Evolutionary conservation across 176 grass and related monocot species (phyloP).

Genomic region (Thinopyrum elongatum): DNA sequence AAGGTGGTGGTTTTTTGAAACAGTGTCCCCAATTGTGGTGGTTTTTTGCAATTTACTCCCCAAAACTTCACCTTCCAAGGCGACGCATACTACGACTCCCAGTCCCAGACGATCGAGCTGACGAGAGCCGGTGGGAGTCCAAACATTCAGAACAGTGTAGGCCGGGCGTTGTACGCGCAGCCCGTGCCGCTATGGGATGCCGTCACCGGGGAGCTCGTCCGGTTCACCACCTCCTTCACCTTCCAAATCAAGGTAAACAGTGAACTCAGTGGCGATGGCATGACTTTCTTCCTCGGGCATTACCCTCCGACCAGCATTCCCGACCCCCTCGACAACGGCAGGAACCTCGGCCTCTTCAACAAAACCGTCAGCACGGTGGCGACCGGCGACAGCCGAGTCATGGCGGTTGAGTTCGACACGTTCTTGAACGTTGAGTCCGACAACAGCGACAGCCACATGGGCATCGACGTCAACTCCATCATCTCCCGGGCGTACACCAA

Average conservation of each 20-base stretch:
- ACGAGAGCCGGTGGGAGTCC: background rate
- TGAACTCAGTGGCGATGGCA: constrained; percentile 11
- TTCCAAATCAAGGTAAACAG: background rate
- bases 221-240: constrained; percentile 41
- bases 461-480: constrained; percentile 24
- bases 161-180: background rate
- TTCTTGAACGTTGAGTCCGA: background rate
- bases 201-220: constrained; percentile 10
- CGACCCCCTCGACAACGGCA: background rate
- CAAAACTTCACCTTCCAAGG: background rate
- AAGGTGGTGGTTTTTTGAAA: too few species aligned
- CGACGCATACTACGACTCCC: background rate
- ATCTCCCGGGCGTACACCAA: background rate
- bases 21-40: too few species aligned
- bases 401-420: background rate
- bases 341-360: constrained; percentile 14
- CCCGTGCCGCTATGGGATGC: constrained; percentile 30
- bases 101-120: background rate
- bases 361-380: background rate
- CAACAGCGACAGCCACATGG: background rate
- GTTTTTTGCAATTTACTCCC: too few species aligned
- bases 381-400: background rate
- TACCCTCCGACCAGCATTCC: constrained; percentile 10
- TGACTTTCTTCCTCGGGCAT: constrained; percentile 51
- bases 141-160: background rate